Base-by-base conservation (phyloP, 768 basidiomycete genomes). In the Kwoniella europaea region DNA sequence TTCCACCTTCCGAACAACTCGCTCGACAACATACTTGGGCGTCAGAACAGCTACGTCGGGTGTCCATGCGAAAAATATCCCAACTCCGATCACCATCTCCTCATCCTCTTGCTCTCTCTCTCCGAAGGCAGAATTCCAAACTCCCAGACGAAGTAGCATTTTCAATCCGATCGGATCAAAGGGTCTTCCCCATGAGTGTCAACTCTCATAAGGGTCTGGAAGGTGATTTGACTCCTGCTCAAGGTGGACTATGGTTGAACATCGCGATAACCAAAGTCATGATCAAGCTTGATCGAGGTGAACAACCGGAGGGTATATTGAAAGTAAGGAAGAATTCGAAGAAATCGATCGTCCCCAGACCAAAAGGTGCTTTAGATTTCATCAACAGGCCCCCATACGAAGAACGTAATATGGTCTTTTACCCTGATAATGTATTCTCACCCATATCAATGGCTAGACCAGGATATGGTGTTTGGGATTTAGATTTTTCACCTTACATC, bases 401-500 rank as follows among this genome's bases (percentile, higher is more conserved):
- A 67, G 79, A 80, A 18, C 71, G 79, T 10, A 76, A 69, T 41
- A 52, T 74, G 29, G 77, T 80, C 24, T 78, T 65, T 53, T 78
- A 71, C 56, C 71, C 77, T 16, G 70, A 80, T 50, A 71, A 70
- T 20, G 63, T 35, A 0, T 71, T 71, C 58, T 76, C 77, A 18
- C 75, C 74, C 22, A 73, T 80, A 9, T 72, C 69, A 1, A 78
- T 75, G 71, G 79, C 79, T 42, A 63, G 77, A 61, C 75, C 73
- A 52, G 79, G 76, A 2, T 78, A 76, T 50, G 79, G 74, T 1
- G 73, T 80, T 4, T 76, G 74, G 77, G 77, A 80, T 64, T 59
- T 80, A 29, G 77, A 80, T 62, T 80, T 73, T 67, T 77, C 77
- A 15, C 35, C 68, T n/a, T 75, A 78, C 62, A 74, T 80, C 57